Conservation (phyloP, 2,329 filamentous ascomycete species). For the Verticillium dahliae region DNA sequence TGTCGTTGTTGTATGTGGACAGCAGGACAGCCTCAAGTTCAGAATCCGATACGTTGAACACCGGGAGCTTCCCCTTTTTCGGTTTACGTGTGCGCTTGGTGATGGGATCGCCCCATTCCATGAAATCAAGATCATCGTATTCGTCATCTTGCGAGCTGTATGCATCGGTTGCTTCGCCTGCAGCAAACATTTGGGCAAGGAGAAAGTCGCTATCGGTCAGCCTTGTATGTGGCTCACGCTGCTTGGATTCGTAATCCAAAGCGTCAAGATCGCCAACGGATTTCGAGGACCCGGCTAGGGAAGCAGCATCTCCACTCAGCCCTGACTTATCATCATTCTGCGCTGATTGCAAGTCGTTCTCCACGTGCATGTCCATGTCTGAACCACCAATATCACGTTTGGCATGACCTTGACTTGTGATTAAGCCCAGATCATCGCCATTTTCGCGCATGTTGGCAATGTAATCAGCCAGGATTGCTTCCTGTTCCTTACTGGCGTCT, state of each 20-base stretch:
- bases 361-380: background rate
- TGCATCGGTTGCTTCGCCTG: background rate
- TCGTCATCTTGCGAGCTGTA: conserved; percentile 12
- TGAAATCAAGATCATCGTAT: conserved; percentile 71
- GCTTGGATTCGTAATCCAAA: background rate
- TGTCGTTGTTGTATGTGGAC: conserved; percentile 58
- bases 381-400: conserved; percentile 17
- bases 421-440: conserved; percentile 50
- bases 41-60: conserved; percentile 55
- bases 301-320: background rate
- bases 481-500: conserved; percentile 33
- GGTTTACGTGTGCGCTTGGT: conserved; percentile 49
- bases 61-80: conserved; percentile 49
- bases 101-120: conserved; percentile 72
- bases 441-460: conserved; percentile 57
- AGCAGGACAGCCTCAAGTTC: conserved; percentile 58
- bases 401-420: conserved; percentile 53
- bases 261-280: background rate
- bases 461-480: conserved; percentile 60
- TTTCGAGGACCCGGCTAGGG: background rate
- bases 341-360: background rate
- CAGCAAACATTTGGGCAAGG: background rate
- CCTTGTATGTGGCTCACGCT: background rate
- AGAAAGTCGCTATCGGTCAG: background rate
- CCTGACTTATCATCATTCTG: background rate